Evolutionary conservation across 2,329 filamentous ascomycete species (phyloP), one percentile per base, ranked within the genome.

Genomic region (Xylariaceae sp.): DNA sequence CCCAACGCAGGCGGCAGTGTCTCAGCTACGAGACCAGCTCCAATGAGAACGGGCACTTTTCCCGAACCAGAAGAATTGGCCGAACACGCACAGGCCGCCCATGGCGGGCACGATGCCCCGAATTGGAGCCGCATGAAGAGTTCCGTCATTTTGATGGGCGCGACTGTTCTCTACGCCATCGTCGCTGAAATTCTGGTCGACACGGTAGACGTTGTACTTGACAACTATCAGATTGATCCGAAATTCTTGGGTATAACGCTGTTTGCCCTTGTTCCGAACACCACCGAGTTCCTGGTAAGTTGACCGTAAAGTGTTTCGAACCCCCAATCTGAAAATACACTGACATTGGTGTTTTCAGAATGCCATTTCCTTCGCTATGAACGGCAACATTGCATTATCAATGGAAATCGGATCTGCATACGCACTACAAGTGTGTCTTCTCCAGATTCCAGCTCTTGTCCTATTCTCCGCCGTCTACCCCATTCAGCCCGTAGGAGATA

Each of bases 351-450:
- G 7, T 5, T 39, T 48, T 12, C 50, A 90, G 85, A 99, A 99
- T 70, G 94, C 92, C 66, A 99, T 99, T 52, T 96, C 91, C 0
- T 99, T 99, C 67, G 94, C 94, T 47, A 99, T 99, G 92, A 97
- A 99, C 65, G 94, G 94, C 52, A 99, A 99, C 68, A 97, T 99
- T 68, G 94, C 94, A 0, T 75, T 99, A 15, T 96, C 90, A 35
- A 99, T 99, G 94, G 94, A 99, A 66, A 99, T 99, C 60, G 94
- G 94, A 58, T 96, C 91, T 1, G 92, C 92, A 2, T 99, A 99
- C 65, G 94, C 94, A 1, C 76, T 99, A 39, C 94, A 99, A 70
- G 94, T 99, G 44, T 96, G 92, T 66, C 78, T 99, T 27, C 78
- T 99, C 17, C 94, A 99, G 66, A 91, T 97, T 17, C 94, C 94